phyloP scores from a whole-genome alignment of 805 yeast species.

The Hanseniaspora vineae region DNA sequence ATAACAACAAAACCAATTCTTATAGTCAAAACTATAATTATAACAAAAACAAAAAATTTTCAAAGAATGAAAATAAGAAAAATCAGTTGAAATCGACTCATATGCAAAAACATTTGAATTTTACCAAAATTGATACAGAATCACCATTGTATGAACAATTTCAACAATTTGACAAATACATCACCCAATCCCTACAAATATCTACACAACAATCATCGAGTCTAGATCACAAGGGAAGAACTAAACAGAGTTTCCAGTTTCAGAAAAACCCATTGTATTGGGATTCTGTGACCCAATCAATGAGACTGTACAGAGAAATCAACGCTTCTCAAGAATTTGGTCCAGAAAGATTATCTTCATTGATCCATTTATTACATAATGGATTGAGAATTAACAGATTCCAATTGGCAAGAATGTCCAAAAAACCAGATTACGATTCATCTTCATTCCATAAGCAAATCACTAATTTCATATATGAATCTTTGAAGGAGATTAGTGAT shows the following conservation, averaged over 20 bases:
- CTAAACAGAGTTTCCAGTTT: conserved; percentile 17
- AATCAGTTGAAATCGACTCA: conserved; percentile 4
- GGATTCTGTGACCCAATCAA: conserved; percentile 38
- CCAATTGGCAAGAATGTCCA: conserved; percentile 40
- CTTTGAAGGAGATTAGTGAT: conserved; percentile 39
- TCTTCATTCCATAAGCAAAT: conserved; percentile 43
- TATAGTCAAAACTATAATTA: conserved; percentile 9
- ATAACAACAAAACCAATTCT: conserved; percentile 4
- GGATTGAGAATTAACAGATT: conserved; percentile 36
- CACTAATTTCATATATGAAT: conserved; percentile 35
- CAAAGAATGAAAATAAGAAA: conserved; percentile 4
- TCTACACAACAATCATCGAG: conserved; percentile 21
- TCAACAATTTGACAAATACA: conserved; percentile 39
- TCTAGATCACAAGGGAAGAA: conserved; percentile 14
- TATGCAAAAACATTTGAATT: conserved; percentile 5
- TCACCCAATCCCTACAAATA: conserved; percentile 24
- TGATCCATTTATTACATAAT: conserved; percentile 40
- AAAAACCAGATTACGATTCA: conserved; percentile 48
- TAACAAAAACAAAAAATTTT: conserved; percentile 10
- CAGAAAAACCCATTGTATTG: conserved; percentile 28
- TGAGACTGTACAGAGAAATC: conserved; percentile 37
- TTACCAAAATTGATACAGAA: conserved; percentile 15
- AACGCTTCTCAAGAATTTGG: conserved; percentile 35
- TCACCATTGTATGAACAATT: conserved; percentile 40
- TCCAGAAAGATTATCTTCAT: conserved; percentile 32